Evolutionary conservation across 1,284 basidiomycete genomes (phyloP), one percentile per base, ranked within the genome.

Genomic region (Binderoboletus segoi): DNA sequence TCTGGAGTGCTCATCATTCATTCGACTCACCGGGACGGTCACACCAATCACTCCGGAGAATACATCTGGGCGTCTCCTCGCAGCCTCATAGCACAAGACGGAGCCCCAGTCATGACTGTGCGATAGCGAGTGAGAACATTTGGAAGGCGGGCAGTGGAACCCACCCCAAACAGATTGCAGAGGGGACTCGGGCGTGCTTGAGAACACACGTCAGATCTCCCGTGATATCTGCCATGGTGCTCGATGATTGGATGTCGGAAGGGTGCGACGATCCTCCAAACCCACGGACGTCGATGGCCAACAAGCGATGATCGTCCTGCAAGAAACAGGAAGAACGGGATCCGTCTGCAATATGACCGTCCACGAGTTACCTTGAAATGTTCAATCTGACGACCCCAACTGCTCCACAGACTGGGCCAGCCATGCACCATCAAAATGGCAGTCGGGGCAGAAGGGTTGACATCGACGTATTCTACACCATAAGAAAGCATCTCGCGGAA

Each of bases 391-490:
- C 79, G 79, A 24, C 82, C 78, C 88, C 88, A 90, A 23, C 80
- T 82, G 52, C 82, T 84, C 88, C 88, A 90, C 8, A 89, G 68
- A 62, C 83, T 79, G 2, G 88, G 88, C 88, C 88, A 90, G 3
- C 88, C 88, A 62, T 90, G 88, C 1, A 89, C 82, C 77, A 90
- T 78, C 24, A 90, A 40, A 8, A 89, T 69, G 1, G 84, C 80
- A 15, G 70, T 72, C 33, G 77, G 66, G 5, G 81, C 80, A 1
- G 58, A 59, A 8, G 82, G 77, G 60, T 89, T 88, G 48, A 88
- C 65, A 43, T 89, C 80, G 20, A 85, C 79, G 67, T 89, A 89
- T 57, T 79, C 88, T 89, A 57, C 10, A 23, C 12, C 15, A 49
- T 48, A n/a, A 51, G 41, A 37, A 7, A 38, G 8, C 11, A 7